Evolutionary conservation across 192 early-diverging fungal genomes (phyloP), one percentile per base, ranked within the genome.

Genomic region (Rhizophagus sp.): DNA sequence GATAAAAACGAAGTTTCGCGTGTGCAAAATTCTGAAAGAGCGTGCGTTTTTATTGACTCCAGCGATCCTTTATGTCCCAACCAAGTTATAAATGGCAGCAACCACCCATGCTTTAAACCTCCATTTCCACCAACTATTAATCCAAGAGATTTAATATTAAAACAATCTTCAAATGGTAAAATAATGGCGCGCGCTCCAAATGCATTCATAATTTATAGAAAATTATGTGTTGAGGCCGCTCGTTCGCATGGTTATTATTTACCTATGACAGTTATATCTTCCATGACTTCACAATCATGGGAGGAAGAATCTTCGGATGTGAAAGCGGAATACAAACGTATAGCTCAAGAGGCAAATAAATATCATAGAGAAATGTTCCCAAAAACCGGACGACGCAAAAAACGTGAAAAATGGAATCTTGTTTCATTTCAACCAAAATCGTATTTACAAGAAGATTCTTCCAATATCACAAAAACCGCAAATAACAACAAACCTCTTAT

Each of bases 211-310:
- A 73, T 73, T 47, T 73, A 73, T 27, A n/a, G 71, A 4, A 41
- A 49, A 3, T 12, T 47, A n/a, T 73, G 12, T 2, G 41, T 73
- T 25, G 41, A 73, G 2, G 25, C 71, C 6, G 71, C 71, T 34
- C 36, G 47, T 9, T 34, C 30, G 0, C 4, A 25, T 13, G 71
- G 71, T 27, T 73, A 73, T 73, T 47, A 49, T 47, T 47, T 73
- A 24, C 71, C 71, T 2, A 73, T 73, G 71, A 73, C 71, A 5
- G 71, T 73, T 49, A 49, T 73, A 9, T 73, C 71, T 41, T 47
- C 71, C 0, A 73, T 73, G 71, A 30, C 71, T 36, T 73, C 71
- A 27, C 30, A 73, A 15, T 47, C 39, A 5, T 73, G 71, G 71
- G 71, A 73, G 8, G 12, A 47, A 25, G 71, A 73, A 73, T 13